Evolutionary conservation across 495 filamentous ascomycete genomes (phyloP).

Genomic region (Filosporella fistucella): DNA sequence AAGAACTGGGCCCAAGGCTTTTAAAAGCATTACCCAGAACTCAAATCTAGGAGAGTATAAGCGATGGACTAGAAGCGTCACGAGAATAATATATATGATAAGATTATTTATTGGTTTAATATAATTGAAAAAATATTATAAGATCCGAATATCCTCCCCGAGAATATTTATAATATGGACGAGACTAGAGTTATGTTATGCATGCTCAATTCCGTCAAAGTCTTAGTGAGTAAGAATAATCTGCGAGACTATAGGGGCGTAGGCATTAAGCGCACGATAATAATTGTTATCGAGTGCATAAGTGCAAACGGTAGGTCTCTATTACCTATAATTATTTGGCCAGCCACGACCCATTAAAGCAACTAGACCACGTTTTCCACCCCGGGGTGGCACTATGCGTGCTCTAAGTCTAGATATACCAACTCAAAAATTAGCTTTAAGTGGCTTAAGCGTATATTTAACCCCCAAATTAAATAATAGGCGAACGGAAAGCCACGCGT

Average conservation of each 20-base stretch:
- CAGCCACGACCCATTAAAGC: slow-evolving; percentile 19
- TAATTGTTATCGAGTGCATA: slow-evolving; percentile 11
- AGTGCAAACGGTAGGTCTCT: slow-evolving; percentile 10
- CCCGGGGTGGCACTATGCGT: slow-evolving; percentile 24
- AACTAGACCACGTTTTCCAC: slow-evolving; percentile 30
- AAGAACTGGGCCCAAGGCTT: slow-evolving; percentile 12
- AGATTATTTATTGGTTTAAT: slow-evolving; percentile 29
- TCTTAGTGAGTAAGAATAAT: slow-evolving; percentile 31
- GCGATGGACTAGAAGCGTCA: slow-evolving; percentile 8
- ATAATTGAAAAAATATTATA: slow-evolving; percentile 23
- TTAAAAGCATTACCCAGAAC: slow-evolving; percentile 10
- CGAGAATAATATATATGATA: slow-evolving; percentile 25
- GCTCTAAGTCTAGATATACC: slow-evolving; percentile 8
- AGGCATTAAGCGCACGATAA: slow-evolving; percentile 19
- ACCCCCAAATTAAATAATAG: neutral
- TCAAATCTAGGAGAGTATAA: slow-evolving; percentile 5
- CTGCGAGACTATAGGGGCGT: slow-evolving; percentile 26
- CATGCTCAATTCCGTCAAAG: slow-evolving; percentile 31
- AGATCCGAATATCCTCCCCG: slow-evolving; percentile 20
- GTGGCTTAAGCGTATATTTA: slow-evolving; percentile 7
- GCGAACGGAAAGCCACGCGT: neutral
- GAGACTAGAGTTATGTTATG: slow-evolving; percentile 30
- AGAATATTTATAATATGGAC: slow-evolving; percentile 30
- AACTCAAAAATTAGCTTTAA: slow-evolving; percentile 10
- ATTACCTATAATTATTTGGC: slow-evolving; percentile 29